A percentile compares a stretch with the other conserved stretches of the same genome.
Conservation (phyloP, 176 grass and related monocot species). For the Panicum miliaceum region DNA sequence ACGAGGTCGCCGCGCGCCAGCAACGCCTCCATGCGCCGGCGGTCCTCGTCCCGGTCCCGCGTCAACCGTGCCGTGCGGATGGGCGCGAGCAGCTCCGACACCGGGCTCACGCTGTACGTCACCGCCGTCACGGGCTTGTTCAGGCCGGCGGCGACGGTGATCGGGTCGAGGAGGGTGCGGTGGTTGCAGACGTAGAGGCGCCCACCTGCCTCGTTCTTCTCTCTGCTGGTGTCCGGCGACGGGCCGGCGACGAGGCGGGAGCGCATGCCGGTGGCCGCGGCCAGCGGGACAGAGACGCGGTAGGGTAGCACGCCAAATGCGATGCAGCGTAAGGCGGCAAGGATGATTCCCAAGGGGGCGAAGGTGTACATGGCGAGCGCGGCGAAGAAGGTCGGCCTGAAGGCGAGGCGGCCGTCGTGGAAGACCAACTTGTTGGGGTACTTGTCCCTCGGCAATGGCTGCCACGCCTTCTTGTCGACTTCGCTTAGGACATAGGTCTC, state of each 20-base stretch:
- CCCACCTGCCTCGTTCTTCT: not conserved
- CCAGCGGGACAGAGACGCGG: constrained; percentile 49
- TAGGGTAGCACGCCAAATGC: constrained; percentile 67
- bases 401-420: constrained; percentile 80
- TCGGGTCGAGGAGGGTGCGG: constrained; percentile 87
- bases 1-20: constrained; percentile 64
- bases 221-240: not conserved
- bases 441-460: constrained; percentile 33
- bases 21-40: constrained; percentile 54
- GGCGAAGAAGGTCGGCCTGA: constrained; percentile 52
- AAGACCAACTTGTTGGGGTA: constrained; percentile 69
- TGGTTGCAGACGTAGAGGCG: constrained; percentile 83
- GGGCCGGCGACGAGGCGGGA: constrained; percentile 47
- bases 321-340: constrained; percentile 49
- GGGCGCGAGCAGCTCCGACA: constrained; percentile 71
- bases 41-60: constrained; percentile 58
- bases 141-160: constrained; percentile 59
- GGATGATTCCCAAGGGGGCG: constrained; percentile 55
- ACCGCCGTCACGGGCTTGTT: constrained; percentile 65
- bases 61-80: constrained; percentile 70
- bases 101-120: constrained; percentile 80
- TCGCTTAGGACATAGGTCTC: constrained; percentile 45
- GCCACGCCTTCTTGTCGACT: constrained; percentile 65
- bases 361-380: constrained; percentile 72
- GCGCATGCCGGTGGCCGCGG: constrained; percentile 55